A percentile compares a stretch with the other conserved stretches of the same genome.
Conservation (phyloP, 768 basidiomycete genomes). For the button mushroom (Agaricus bisporus) region DNA sequence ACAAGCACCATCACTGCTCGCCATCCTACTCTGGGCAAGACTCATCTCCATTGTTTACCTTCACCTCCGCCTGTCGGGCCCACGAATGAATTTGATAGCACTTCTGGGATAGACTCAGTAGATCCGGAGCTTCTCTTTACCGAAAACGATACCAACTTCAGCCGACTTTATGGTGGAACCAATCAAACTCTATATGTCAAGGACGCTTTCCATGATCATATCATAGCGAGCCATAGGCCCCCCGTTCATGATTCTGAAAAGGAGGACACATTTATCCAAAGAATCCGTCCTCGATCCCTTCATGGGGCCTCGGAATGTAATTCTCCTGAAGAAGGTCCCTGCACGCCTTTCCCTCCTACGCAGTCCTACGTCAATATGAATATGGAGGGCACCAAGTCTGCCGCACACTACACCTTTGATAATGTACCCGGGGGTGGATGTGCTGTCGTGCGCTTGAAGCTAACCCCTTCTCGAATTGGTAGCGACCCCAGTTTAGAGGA, state of each 20-base stretch:
- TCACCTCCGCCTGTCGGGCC: slow-evolving; percentile 87
- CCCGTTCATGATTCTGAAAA: slow-evolving; percentile 35
- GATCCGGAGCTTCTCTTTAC: slow-evolving; percentile 89
- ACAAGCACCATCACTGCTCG: slow-evolving; percentile 61
- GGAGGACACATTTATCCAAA: slow-evolving; percentile 40
- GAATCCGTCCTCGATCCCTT: slow-evolving; percentile 45
- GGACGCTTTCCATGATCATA: slow-evolving; percentile 98
- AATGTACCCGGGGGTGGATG: slow-evolving; percentile 94
- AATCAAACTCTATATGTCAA: slow-evolving; percentile 85
- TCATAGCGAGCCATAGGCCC: slow-evolving; percentile 82
- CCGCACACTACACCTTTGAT: slow-evolving; percentile 83
- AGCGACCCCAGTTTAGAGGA: slow-evolving; percentile 80
- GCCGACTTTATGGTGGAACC: slow-evolving; percentile 81
- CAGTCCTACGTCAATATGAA: slow-evolving; percentile 78
- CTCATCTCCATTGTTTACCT: slow-evolving; percentile 82
- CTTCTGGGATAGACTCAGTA: slow-evolving; percentile 61
- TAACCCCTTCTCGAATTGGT: slow-evolving; percentile 73
- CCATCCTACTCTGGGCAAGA: slow-evolving; percentile 71
- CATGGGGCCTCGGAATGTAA: slow-evolving; percentile 33
- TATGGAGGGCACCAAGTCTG: slow-evolving; percentile 85
- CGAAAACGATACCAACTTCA: slow-evolving; percentile 96
- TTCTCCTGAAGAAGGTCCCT: slow-evolving; percentile 45
- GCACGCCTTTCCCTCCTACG: slow-evolving; percentile 50
- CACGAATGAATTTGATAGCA: slow-evolving; percentile 53
- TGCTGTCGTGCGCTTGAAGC: slow-evolving; percentile 89